Evolutionary conservation across 192 early-diverging fungal genomes (phyloP).

Genomic region (Coemansia sp.): DNA sequence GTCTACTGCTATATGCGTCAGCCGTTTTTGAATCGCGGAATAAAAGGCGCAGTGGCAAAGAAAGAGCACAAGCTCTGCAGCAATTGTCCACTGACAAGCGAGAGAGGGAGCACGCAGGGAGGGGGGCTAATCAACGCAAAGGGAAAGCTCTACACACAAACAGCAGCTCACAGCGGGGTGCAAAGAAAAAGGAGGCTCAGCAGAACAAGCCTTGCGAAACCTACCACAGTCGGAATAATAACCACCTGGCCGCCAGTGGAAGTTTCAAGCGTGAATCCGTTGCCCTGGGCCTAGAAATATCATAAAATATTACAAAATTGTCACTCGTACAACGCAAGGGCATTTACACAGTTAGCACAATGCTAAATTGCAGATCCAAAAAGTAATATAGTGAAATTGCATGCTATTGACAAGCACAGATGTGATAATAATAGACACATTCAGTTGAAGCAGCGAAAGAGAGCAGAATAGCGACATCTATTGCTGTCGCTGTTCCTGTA

Average conservation of each 20-base stretch:
- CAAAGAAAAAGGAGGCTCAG: slow-evolving; percentile 13
- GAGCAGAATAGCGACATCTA: neutral
- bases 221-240: slow-evolving; percentile 51
- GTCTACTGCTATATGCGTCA: slow-evolving; percentile 3
- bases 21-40: neutral
- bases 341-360: slow-evolving; percentile 7
- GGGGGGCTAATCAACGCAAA: neutral
- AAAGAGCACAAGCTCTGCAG: neutral
- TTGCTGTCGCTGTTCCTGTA: slow-evolving; percentile 5
- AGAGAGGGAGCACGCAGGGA: neutral
- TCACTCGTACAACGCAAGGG: neutral
- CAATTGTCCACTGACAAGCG: neutral
- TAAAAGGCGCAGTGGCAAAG: neutral
- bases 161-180: neutral
- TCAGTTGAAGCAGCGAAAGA: neutral
- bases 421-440: no score
- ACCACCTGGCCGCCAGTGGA: slow-evolving; percentile 40
- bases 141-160: neutral
- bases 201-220: slow-evolving; percentile 15
- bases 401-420: neutral
- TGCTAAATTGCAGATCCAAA: slow-evolving; percentile 3
- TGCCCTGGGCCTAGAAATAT: slow-evolving; percentile 47
- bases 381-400: slow-evolving; percentile 9
- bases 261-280: slow-evolving; percentile 49
- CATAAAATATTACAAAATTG: slow-evolving; percentile 9